phyloP scores from a whole-genome alignment of 2,329 filamentous ascomycete species.

The Calonectria pteridis region DNA sequence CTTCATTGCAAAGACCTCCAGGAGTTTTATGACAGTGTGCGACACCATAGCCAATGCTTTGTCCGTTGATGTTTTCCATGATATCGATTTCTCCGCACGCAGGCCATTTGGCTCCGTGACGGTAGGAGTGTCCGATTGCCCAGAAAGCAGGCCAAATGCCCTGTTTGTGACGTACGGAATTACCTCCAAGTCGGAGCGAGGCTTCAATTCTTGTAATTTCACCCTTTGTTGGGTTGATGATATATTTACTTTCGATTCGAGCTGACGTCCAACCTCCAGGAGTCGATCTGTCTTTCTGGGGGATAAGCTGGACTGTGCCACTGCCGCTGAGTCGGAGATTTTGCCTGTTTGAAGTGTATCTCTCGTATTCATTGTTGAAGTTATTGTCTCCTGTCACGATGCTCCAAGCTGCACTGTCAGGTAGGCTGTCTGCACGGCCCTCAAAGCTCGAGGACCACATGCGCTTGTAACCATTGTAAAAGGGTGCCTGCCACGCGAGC shows the following conservation, averaged over 20 bases:
- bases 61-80: constrained; percentile 67
- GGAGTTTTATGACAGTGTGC: constrained; percentile 62
- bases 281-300: constrained; percentile 54
- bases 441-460: constrained; percentile 61
- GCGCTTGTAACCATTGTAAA: constrained; percentile 54
- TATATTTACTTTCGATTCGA: constrained; percentile 63
- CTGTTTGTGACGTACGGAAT: constrained; percentile 57
- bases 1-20: constrained; percentile 66
- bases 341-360: constrained; percentile 58
- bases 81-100: constrained; percentile 69
- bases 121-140: constrained; percentile 64
- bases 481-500: constrained; percentile 53
- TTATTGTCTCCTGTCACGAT: constrained; percentile 55
- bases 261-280: constrained; percentile 64
- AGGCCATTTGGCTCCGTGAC: constrained; percentile 64
- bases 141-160: constrained; percentile 72
- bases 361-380: constrained; percentile 66
- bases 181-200: constrained; percentile 60
- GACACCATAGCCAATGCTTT: constrained; percentile 60
- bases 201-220: constrained; percentile 61
- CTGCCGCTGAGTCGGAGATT: constrained; percentile 66
- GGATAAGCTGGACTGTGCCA: constrained; percentile 64
- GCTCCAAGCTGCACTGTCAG: constrained; percentile 56
- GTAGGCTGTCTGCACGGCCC: constrained; percentile 50
- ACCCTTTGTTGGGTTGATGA: constrained; percentile 60